Conservation (phyloP, 352 stramenopile species). For the Globisporangium cystogenes region DNA sequence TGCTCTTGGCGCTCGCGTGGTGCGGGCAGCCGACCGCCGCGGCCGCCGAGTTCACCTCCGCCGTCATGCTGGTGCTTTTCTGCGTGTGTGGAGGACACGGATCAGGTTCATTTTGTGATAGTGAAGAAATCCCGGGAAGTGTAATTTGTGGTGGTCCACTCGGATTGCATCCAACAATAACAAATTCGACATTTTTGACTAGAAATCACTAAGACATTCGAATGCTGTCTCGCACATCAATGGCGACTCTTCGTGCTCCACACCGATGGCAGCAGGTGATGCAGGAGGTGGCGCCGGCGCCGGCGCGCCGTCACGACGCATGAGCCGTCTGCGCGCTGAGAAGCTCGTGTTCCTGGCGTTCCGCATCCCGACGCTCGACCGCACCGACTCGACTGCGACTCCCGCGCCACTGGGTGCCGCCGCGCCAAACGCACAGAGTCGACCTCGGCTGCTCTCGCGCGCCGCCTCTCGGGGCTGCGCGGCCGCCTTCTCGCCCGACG, state of each 20-base stretch:
- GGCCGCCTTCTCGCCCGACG: slow-evolving; percentile 19
- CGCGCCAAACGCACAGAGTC: not conserved
- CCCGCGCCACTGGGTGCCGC: not conserved
- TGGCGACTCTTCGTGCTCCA: no score
- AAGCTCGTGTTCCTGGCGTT: slow-evolving; percentile 32
- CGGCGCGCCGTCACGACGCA: not conserved
- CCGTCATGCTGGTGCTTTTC: slow-evolving; percentile 37
- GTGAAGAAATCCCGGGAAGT: slow-evolving; percentile 4
- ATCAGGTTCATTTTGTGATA: not conserved
- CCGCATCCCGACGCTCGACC: slow-evolving; percentile 16
- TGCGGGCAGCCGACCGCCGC: slow-evolving; percentile 43
- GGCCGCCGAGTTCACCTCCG: slow-evolving; percentile 58
- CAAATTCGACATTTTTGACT: no score
- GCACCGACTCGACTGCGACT: not conserved
- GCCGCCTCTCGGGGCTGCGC: slow-evolving; percentile 16
- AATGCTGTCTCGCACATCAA: no score
- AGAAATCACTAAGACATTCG: no score
- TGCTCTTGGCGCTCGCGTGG: slow-evolving; percentile 17
- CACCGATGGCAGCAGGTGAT: no score
- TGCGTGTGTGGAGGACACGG: not conserved
- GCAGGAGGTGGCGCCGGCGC: no score
- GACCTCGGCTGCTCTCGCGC: slow-evolving; percentile 12
- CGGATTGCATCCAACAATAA: no score
- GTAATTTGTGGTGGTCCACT: no score
- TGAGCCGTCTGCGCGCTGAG: slow-evolving; percentile 43